Conservation (phyloP, 1,284 basidiomycete species). For the Leccinum griseonigrum region DNA sequence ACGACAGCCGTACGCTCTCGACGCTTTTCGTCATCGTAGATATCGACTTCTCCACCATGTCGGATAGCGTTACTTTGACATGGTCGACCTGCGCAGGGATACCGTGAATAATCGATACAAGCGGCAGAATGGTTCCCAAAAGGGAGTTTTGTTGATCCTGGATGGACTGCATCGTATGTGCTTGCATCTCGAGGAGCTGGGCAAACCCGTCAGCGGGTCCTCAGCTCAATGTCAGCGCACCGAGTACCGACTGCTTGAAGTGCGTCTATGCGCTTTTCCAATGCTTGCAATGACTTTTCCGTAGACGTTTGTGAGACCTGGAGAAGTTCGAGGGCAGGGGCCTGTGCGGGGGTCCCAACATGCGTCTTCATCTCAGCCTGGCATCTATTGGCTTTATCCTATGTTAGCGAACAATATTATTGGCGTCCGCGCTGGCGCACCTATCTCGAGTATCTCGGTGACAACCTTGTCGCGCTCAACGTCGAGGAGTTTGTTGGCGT, state of each 20-base stretch:
- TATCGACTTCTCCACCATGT: constrained; percentile 18
- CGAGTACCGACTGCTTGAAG: constrained; percentile 50
- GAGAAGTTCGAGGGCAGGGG: constrained; percentile 39
- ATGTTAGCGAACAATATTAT: background rate
- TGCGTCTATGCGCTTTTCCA: constrained; percentile 56
- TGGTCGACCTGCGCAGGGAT: constrained; percentile 55
- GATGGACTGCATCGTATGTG: constrained; percentile 48
- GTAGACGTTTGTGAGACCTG: constrained; percentile 39
- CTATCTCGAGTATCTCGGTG: constrained; percentile 44
- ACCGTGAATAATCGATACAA: constrained; percentile 56
- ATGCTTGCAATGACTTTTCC: constrained; percentile 40
- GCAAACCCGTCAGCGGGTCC: constrained; percentile 7
- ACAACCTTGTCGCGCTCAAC: constrained; percentile 44
- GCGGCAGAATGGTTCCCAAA: constrained; percentile 48
- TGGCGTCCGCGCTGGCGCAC: constrained; percentile 24
- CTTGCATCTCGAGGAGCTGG: constrained; percentile 46
- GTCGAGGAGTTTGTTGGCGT: constrained; percentile 45
- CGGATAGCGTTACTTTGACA: constrained; percentile 18
- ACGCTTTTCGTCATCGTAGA: constrained; percentile 16
- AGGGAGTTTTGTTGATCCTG: constrained; percentile 37
- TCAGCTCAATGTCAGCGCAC: background rate
- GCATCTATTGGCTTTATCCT: constrained; percentile 50
- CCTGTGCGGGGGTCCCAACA: constrained; percentile 56
- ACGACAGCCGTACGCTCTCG: constrained; percentile 13
- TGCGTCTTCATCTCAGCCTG: constrained; percentile 58